phyloP scores from a whole-genome alignment of 1,284 basidiomycete genomes.

The Boletellus deceptivus region DNA sequence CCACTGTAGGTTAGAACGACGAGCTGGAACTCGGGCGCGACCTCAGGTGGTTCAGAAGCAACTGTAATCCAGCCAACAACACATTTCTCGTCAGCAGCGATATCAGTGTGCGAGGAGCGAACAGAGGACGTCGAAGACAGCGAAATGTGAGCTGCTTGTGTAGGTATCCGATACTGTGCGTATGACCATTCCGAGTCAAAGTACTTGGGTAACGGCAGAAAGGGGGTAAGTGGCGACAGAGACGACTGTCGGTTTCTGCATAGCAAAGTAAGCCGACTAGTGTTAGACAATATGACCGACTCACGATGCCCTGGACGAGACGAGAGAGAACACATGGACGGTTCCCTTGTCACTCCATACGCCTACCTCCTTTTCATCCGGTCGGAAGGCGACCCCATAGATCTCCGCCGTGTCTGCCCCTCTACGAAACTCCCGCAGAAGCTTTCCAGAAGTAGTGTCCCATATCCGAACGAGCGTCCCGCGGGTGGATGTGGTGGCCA shows the following conservation, averaged over 20 bases:
- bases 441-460: constrained; percentile 76
- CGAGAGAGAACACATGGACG: constrained; percentile 84
- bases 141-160: constrained; percentile 77
- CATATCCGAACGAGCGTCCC: constrained; percentile 90
- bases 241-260: constrained; percentile 77
- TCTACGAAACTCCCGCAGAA: constrained; percentile 79
- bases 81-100: constrained; percentile 80
- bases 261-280: constrained; percentile 8
- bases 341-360: constrained; percentile 98
- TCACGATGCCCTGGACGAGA: constrained; percentile 62
- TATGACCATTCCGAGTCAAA: constrained; percentile 94
- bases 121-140: constrained; percentile 58
- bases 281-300: constrained; percentile 29
- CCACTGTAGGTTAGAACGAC: constrained; percentile 85
- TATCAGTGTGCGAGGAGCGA: constrained; percentile 57
- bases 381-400: constrained; percentile 81
- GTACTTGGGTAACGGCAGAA: constrained; percentile 85
- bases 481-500: constrained; percentile 83
- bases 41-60: constrained; percentile 36
- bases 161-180: constrained; percentile 88
- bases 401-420: constrained; percentile 92
- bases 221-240: constrained; percentile 72
- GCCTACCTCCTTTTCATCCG: constrained; percentile 77
- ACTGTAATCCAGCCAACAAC: constrained; percentile 81
- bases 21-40: constrained; percentile 65